A percentile compares a stretch with the other conserved stretches of the same genome.
Evolutionary conservation across 2,329 filamentous ascomycete genomes (phyloP).

Genomic region (Xylariaceae sp.): DNA sequence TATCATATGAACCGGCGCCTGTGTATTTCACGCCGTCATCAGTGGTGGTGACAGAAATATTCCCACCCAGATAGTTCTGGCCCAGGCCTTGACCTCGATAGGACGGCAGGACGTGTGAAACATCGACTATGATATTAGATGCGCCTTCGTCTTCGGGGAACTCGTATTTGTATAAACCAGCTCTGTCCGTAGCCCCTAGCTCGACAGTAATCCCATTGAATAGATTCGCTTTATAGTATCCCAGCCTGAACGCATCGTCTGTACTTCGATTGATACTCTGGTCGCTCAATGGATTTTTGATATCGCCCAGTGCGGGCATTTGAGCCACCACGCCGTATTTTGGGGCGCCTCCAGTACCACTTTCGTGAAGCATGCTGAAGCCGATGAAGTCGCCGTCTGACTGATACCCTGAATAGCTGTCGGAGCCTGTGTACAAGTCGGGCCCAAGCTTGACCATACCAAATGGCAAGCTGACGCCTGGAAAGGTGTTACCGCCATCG

Average conservation of each 20-base stretch:
- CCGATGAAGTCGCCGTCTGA: constrained; percentile 50
- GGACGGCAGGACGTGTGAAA: constrained; percentile 62
- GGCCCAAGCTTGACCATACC: constrained; percentile 48
- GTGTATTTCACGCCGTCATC: constrained; percentile 45
- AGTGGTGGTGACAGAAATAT: constrained; percentile 46
- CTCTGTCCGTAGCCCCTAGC: constrained; percentile 50
- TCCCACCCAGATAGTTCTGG: constrained; percentile 60
- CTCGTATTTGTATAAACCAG: constrained; percentile 57
- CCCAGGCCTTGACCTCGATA: constrained; percentile 56
- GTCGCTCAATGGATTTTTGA: constrained; percentile 51
- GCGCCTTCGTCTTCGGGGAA: constrained; percentile 41
- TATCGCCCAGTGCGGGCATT: constrained; percentile 47
- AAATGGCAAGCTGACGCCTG: constrained; percentile 42
- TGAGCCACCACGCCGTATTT: constrained; percentile 66
- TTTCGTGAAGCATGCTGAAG: constrained; percentile 62
- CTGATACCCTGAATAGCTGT: constrained; percentile 51
- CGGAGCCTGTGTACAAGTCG: constrained; percentile 42
- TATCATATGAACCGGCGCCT: constrained; percentile 59
- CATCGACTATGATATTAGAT: constrained; percentile 55
- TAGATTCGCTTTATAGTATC: constrained; percentile 56
- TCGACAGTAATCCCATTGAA: constrained; percentile 53
- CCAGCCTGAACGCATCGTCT: constrained; percentile 50
- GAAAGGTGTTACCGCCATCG: constrained; percentile 46
- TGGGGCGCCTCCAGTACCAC: constrained; percentile 63
- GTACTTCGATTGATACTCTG: constrained; percentile 50